These are phyloP conservation scores for Punica granatum DNA, from an alignment of 345 rosid species.

Conservation along the genomic window DNA sequence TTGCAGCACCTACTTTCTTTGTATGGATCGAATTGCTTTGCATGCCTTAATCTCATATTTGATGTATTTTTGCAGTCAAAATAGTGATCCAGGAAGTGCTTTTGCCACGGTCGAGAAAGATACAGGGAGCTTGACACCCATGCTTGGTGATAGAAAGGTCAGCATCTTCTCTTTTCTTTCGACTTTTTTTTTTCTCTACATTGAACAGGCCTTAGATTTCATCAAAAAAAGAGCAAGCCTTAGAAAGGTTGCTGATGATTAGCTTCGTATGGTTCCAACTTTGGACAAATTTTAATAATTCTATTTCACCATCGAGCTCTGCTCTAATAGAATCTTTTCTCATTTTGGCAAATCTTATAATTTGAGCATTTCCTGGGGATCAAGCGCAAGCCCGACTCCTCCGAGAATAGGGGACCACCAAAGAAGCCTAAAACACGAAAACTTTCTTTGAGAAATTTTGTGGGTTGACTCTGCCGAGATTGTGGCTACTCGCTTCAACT, in stretches of 20 bases:
- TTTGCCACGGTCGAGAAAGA: conserved; percentile 84
- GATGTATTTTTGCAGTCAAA: conserved; percentile 47
- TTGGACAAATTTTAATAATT: background rate
- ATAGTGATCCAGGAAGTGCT: conserved; percentile 85
- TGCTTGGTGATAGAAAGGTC: conserved; percentile 91
- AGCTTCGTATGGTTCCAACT: background rate
- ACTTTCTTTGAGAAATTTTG: background rate
- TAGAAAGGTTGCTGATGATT: background rate
- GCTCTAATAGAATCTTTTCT: background rate
- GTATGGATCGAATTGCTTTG: background rate
- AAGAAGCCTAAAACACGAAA: conserved; percentile 61
- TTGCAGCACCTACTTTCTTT: too few species aligned
- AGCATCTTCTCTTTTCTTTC: conserved; percentile 9
- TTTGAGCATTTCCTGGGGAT: conserved; percentile 4
- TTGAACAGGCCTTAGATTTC: too few species aligned
- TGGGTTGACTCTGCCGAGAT: background rate
- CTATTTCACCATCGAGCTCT: too few species aligned
- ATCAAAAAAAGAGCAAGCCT: too few species aligned
- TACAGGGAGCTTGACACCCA: conserved; percentile 76
- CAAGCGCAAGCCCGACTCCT: background rate
- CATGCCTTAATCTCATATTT: background rate
- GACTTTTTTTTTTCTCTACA: background rate
- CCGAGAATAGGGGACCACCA: background rate
- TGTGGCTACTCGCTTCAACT: background rate
- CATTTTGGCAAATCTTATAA: background rate